Evolutionary conservation across 2,329 filamentous ascomycete genomes (phyloP).

Genomic region (Fusarium oligoseptatum): DNA sequence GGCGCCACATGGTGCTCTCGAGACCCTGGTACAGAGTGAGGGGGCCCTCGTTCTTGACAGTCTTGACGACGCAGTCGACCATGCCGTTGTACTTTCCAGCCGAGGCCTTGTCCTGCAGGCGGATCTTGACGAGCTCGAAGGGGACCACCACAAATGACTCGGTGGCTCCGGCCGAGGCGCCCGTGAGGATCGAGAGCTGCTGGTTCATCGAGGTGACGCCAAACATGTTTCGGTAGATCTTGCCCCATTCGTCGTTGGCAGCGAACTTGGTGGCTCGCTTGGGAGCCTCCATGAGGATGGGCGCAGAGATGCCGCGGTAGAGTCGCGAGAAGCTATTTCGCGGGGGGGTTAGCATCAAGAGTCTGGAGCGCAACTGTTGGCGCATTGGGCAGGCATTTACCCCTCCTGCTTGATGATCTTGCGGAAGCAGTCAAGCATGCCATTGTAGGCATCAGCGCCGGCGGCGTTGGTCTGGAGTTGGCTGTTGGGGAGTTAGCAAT

Average conservation of each 20-base stretch:
- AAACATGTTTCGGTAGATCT: slow-evolving; percentile 91
- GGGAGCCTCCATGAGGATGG: slow-evolving; percentile 95
- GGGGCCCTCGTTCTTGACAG: slow-evolving; percentile 83
- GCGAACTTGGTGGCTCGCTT: slow-evolving; percentile 99
- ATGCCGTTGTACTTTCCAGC: slow-evolving; percentile 89
- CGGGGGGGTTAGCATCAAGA: slow-evolving; percentile 32
- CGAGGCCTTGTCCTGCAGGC: slow-evolving; percentile 94
- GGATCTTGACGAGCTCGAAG: slow-evolving; percentile 98
- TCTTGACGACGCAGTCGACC: slow-evolving; percentile 85
- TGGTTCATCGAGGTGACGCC: slow-evolving; percentile 91
- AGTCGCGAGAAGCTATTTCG: slow-evolving; percentile 80
- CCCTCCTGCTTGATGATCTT: slow-evolving; percentile 98
- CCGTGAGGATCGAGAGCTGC: slow-evolving; percentile 90
- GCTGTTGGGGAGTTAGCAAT: slow-evolving; percentile 61
- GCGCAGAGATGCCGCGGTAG: slow-evolving; percentile 95
- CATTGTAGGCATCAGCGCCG: slow-evolving; percentile 89
- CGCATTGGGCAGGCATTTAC: slow-evolving; percentile 63
- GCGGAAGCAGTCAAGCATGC: slow-evolving; percentile 97
- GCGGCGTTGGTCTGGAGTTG: slow-evolving; percentile 85
- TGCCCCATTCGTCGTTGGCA: slow-evolving; percentile 98
- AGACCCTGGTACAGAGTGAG: slow-evolving; percentile 96
- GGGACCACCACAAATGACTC: slow-evolving; percentile 98
- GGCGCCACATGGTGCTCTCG: slow-evolving; percentile 96
- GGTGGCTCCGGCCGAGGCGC: slow-evolving; percentile 93
- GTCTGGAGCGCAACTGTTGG: slow-evolving; percentile 12